phyloP scores from a whole-genome alignment of 768 basidiomycete species.

The Neoboletus subvelutipes region DNA sequence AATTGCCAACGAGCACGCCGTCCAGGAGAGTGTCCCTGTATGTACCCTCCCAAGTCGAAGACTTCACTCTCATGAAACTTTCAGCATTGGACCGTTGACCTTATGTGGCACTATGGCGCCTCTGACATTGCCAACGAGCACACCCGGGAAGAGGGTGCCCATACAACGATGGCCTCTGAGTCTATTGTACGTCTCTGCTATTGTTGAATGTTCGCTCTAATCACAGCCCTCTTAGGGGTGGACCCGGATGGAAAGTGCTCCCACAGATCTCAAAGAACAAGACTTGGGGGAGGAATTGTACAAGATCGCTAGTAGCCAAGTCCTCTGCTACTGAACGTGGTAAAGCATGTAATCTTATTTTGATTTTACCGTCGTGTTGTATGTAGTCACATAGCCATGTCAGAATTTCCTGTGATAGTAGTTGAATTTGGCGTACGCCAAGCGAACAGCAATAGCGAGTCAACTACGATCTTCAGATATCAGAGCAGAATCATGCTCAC shows the following conservation, averaged over 20 bases:
- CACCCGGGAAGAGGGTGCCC: no score
- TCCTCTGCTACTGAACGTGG: not conserved
- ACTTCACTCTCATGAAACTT: not conserved
- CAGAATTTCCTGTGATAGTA: not conserved
- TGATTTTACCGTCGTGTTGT: not conserved
- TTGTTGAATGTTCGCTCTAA: no score
- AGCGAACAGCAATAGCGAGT: not conserved
- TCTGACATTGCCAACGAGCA: not conserved
- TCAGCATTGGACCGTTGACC: not conserved
- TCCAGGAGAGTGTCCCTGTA: not conserved
- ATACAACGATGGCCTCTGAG: not conserved
- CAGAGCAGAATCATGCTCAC: not conserved
- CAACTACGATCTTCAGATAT: no score
- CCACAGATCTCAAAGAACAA: not conserved
- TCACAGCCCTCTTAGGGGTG: no score
- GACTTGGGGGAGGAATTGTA: not conserved
- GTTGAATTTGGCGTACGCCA: not conserved
- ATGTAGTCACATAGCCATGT: not conserved
- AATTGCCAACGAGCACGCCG: not conserved
- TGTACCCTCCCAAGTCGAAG: not conserved
- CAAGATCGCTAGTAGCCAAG: not conserved
- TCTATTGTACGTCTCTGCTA: no score
- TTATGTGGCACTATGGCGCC: rapidly evolving
- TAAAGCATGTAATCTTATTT: not conserved
- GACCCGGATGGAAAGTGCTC: no score